Evolutionary conservation across 441 rosid species (phyloP).

Genomic region (Gossypium lobatum): DNA sequence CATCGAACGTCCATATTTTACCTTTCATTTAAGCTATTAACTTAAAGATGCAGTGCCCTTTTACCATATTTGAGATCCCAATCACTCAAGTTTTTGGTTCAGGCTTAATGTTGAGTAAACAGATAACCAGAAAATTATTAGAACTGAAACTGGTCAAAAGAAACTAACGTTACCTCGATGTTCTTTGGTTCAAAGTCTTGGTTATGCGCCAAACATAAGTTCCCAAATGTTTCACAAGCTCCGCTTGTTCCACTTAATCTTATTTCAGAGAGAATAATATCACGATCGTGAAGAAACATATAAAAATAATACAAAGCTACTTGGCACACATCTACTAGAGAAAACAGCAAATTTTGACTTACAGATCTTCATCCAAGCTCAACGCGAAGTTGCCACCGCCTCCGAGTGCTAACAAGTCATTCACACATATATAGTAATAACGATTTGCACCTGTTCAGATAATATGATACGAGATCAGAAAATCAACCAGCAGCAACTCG

Average conservation of each 20-base stretch:
- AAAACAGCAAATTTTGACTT: constrained; percentile 33
- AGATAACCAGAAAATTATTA: too few species aligned
- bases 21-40: too few species aligned
- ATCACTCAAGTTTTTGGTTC: too few species aligned
- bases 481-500: background rate
- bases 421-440: constrained; percentile 77
- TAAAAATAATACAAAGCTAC: background rate
- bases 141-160: background rate
- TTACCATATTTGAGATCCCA: too few species aligned
- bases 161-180: constrained; percentile 61
- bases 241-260: constrained; percentile 89
- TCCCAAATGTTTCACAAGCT: constrained; percentile 79
- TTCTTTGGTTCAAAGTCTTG: constrained; percentile 64
- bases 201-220: constrained; percentile 68
- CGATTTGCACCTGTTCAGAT: constrained; percentile 75
- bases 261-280: constrained; percentile 24
- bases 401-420: constrained; percentile 79
- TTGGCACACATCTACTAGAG: background rate
- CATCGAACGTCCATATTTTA: too few species aligned
- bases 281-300: background rate
- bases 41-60: too few species aligned
- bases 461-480: constrained; percentile 8
- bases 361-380: constrained; percentile 81
- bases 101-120: too few species aligned
- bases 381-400: constrained; percentile 87